Evolutionary conservation across 345 rosid species (phyloP), one percentile per base, ranked within the genome.

Genomic region (Brassica cretica): DNA sequence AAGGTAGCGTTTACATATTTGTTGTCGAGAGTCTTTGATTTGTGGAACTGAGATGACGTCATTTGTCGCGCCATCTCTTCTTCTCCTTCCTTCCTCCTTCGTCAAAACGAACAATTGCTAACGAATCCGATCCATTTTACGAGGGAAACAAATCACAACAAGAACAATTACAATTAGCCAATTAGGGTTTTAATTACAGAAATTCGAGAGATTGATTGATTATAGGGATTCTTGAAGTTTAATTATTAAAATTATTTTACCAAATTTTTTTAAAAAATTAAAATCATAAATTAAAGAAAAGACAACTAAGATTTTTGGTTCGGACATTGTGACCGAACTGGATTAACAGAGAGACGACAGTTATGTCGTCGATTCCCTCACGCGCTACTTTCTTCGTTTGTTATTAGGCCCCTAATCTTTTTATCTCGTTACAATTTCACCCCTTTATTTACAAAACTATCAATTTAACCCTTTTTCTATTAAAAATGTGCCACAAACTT

Each of bases 1-100:
- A 46, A 4, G 53, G 6, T 1, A 9, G 49, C 49, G 3, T 12
- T 12, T 46, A 2, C 97, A 69, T 92, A 90, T 92, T 92, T 92
- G 87, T 92, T 92, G 84, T 89, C 93, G 66, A 90, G 96, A 68
- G 93, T 88, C 90, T 90, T 92, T 67, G 93, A 88, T 84, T 90
- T 90, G 85, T 81, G 93, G 73, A 90, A 85, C 65, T 88, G 90
- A 15, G 96, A 68, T 49, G 92, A 72, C 71, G 91, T 80, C 82
- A 83, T 70, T 81, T 88, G 84, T 10, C 78, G 64, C 49, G 84
- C 77, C 81, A 77, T 81, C 71, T 76, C 64, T 61, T 19, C 21
- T 16, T 60, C 25, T 15, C 16, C 15, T 32, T 16, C 39, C 19
- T 27, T 6, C 65, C 55, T 16, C 39, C 53, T 58, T 44, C 62